phyloP scores from a whole-genome alignment of 768 basidiomycete genomes.

The Lepiota subincarnata region DNA sequence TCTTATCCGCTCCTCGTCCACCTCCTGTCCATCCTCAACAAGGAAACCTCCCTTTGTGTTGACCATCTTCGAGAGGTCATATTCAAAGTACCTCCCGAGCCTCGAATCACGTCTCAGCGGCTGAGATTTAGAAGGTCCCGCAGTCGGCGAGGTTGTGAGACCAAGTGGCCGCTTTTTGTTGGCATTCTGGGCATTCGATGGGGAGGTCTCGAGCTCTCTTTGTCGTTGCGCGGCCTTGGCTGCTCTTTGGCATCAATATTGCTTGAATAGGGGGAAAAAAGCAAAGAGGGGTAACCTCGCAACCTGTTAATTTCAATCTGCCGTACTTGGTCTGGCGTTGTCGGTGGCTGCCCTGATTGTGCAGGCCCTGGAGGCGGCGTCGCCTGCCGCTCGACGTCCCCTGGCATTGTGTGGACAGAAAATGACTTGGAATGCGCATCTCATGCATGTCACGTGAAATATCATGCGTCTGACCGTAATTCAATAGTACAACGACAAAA shows the following conservation, averaged over 20 bases:
- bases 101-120: conserved; percentile 70
- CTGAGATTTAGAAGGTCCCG: conserved; percentile 38
- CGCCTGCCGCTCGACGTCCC: conserved; percentile 21
- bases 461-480: neutral
- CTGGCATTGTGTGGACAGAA: conserved; percentile 19
- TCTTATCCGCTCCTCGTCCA: conserved; percentile 67
- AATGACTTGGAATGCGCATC: neutral
- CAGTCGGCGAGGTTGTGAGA: conserved; percentile 63
- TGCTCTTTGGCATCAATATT: conserved; percentile 21
- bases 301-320: conserved; percentile 77
- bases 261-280: neutral
- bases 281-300: conserved; percentile 43
- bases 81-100: conserved; percentile 92
- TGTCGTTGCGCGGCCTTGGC: conserved; percentile 76
- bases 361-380: conserved; percentile 36
- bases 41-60: conserved; percentile 96
- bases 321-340: conserved; percentile 67
- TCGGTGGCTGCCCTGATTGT: conserved; percentile 20
- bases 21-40: conserved; percentile 81
- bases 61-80: conserved; percentile 95
- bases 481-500: neutral
- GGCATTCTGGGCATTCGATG: conserved; percentile 48
- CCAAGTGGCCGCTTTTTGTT: conserved; percentile 74
- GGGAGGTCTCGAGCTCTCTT: conserved; percentile 49
- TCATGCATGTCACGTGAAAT: neutral